These are phyloP conservation scores for Xylaria hypoxylon DNA, from an alignment of 2,329 filamentous ascomycete species.

Conservation along the genomic window DNA sequence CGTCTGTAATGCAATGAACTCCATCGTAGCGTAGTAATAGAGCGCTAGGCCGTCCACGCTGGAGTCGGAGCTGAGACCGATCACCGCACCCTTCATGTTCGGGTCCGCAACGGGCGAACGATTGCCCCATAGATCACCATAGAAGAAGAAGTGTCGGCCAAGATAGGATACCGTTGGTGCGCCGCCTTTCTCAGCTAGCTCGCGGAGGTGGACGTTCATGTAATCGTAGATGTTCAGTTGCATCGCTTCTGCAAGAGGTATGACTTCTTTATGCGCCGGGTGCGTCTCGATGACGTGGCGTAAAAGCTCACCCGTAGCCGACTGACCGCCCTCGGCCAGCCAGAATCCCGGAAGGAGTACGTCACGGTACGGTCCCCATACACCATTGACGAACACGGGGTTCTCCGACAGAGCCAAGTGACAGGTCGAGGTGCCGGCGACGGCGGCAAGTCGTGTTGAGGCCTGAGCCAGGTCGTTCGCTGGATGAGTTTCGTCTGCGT, in stretches of 20 bases:
- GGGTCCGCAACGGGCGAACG: conserved; percentile 92
- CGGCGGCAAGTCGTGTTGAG: conserved; percentile 90
- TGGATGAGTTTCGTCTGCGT: conserved; percentile 73
- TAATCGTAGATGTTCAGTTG: conserved; percentile 95
- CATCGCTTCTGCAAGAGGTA: conserved; percentile 81
- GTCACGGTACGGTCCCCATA: conserved; percentile 97
- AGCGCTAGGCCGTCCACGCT: conserved; percentile 87
- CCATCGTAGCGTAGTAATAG: conserved; percentile 95
- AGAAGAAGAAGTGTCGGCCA: conserved; percentile 96
- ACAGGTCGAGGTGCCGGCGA: conserved; percentile 96
- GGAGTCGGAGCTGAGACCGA: conserved; percentile 89
- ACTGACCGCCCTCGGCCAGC: conserved; percentile 98
- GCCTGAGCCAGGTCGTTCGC: conserved; percentile 92
- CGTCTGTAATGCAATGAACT: conserved; percentile 98
- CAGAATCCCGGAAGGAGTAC: conserved; percentile 92
- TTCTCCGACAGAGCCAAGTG: conserved; percentile 95
- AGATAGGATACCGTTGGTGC: conserved; percentile 87
- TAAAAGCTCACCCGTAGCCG: conserved; percentile 92
- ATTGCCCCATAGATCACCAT: conserved; percentile 97
- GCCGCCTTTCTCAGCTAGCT: conserved; percentile 74
- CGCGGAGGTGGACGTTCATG: conserved; percentile 85
- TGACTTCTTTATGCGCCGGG: conserved; percentile 84
- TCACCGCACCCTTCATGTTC: conserved; percentile 89
- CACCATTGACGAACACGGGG: conserved; percentile 91
- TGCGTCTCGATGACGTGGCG: conserved; percentile 97